phyloP scores from a whole-genome alignment of 2,329 filamentous ascomycete genomes.

The Metarhizium humberi region DNA sequence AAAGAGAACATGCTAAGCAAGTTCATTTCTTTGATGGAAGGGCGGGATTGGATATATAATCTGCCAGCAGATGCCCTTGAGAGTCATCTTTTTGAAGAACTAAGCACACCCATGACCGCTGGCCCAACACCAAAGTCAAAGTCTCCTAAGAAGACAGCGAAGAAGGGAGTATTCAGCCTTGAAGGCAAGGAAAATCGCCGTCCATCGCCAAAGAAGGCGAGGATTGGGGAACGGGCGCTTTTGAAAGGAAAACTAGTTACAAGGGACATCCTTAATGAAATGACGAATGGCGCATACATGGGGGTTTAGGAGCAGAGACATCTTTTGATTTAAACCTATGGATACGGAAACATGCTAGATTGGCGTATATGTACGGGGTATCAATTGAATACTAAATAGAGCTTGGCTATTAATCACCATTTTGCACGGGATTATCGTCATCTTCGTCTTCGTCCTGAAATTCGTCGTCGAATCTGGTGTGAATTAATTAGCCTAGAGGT shows the following conservation, averaged over 20 bases:
- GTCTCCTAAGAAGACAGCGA: constrained; percentile 19
- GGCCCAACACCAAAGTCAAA: constrained; percentile 10
- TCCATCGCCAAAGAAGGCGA: constrained; percentile 43
- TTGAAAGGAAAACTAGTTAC: constrained; percentile 60
- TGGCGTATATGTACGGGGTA: constrained; percentile 8
- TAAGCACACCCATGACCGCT: constrained; percentile 33
- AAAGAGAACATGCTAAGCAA: constrained; percentile 65
- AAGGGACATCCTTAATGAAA: constrained; percentile 70
- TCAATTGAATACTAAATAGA: constrained; percentile 5
- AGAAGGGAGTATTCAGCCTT: constrained; percentile 9
- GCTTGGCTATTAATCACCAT: neutral
- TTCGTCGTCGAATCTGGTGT: constrained; percentile 24
- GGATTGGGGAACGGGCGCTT: constrained; percentile 51
- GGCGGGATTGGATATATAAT: constrained; percentile 70
- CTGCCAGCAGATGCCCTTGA: constrained; percentile 55
- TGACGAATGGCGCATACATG: constrained; percentile 35
- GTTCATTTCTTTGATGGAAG: constrained; percentile 71
- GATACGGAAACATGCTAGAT: neutral
- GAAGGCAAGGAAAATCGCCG: constrained; percentile 35
- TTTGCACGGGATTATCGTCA: constrained; percentile 4
- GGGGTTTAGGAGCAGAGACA: neutral
- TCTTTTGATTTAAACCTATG: constrained; percentile 1
- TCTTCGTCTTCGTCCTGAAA: constrained; percentile 17
- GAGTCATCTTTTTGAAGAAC: constrained; percentile 58
- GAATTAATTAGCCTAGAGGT: neutral